Base-by-base conservation (phyloP, 345 rosid species). In the Eucalyptus melliodora region DNA sequence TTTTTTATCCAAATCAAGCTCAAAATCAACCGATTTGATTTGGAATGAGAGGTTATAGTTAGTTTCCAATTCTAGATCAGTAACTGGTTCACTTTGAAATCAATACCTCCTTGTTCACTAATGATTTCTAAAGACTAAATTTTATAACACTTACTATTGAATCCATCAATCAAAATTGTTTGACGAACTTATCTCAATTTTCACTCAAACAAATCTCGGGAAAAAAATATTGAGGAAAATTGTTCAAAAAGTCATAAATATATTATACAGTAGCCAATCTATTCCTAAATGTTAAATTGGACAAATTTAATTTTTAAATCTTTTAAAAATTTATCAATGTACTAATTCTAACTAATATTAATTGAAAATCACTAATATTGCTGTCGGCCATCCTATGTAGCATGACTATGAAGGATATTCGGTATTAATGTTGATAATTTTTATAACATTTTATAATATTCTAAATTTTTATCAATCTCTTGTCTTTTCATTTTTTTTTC, bases 351-450 rank as follows among this genome's bases (percentile, higher is more conserved):
- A 72, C 1, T 2, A 37, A 72, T 3, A 37, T 72, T 19, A 24
- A 12, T 21, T 0, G 3, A 11, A 72, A 72, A 21, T 21, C 4
- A 0, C 5, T 11, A 77, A 4, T 2, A 11, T 77, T 40, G 47
- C 8, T 3, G 0, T 2, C 3, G 1, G 3, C 5, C 16, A 77
- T 77, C 16, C 1, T 21, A 21, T 11, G 5, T 21, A 1, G 1
- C 12, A 11, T 23, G 1, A 40, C 0, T 11, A 2, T 3, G 47
- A 24, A 40, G 5, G 15, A 40, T 77, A 3, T 2, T 1, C 0
- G 1, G 2, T 2, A 5, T 4, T 21, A 3, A 77, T 1, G 2
- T 11, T 0, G 5, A 77, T 13, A 0, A 1, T 37, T 21, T 9
- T 40, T 77, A 9, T 72, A 77, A 21, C 21, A 72, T 77, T 11